These are phyloP conservation scores for Medicago arabica DNA, from an alignment of 306 rosid species.

Conservation along the genomic window DNA sequence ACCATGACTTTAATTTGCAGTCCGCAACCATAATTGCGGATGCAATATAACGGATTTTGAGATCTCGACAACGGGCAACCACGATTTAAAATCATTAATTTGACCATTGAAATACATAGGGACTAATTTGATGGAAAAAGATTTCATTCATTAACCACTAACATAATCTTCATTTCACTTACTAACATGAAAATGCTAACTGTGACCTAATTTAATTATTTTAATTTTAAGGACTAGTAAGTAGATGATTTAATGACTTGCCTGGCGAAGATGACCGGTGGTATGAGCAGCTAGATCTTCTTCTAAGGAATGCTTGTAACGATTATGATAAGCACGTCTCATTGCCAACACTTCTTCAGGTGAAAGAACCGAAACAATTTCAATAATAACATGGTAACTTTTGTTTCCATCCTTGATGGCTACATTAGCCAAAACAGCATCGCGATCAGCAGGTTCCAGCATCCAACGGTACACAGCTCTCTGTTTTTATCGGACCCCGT, in stretches of 20 bases:
- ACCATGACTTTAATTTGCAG: too few relatives aligned
- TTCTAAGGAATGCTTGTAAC: slow-evolving; percentile 76
- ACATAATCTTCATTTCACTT: not conserved
- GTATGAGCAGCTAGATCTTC: slow-evolving; percentile 77
- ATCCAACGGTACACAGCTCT: slow-evolving; percentile 84
- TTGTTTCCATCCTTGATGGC: slow-evolving; percentile 57
- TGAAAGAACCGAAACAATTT: slow-evolving; percentile 57
- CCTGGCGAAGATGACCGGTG: slow-evolving; percentile 73
- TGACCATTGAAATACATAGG: too few relatives aligned
- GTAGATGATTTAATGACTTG: not conserved
- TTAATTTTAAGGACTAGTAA: not conserved
- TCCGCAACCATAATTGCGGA: too few relatives aligned
- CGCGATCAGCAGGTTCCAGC: slow-evolving; percentile 73
- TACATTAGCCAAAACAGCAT: slow-evolving; percentile 80
- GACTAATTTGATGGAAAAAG: too few relatives aligned
- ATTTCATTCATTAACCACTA: too few relatives aligned
- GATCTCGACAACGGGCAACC: too few relatives aligned
- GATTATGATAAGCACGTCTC: slow-evolving; percentile 53
- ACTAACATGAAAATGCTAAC: not conserved
- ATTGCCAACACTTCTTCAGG: slow-evolving; percentile 69
- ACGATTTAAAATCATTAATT: too few relatives aligned
- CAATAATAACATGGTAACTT: slow-evolving; percentile 61
- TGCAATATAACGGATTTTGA: too few relatives aligned
- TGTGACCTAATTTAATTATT: not conserved
- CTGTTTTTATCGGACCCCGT: slow-evolving; percentile 40